phyloP scores from a whole-genome alignment of 345 rosid genomes.

The Pugionium cornutum region DNA sequence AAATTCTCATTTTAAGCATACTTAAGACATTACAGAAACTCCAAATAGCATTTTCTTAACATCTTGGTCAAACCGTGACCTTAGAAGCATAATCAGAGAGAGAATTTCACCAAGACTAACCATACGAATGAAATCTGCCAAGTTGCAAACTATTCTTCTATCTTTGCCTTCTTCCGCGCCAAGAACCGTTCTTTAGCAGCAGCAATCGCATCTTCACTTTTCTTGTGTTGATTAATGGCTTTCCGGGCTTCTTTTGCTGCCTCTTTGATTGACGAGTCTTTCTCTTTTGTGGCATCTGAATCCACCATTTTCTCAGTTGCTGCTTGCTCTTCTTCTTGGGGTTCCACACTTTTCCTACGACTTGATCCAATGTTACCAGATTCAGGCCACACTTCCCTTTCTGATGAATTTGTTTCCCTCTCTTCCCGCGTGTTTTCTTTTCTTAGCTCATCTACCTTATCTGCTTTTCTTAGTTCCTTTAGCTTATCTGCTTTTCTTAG shows the following conservation, averaged over 20 bases:
- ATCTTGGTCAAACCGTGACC: background rate
- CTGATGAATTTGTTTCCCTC: slow-evolving; percentile 26
- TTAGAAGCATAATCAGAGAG: background rate
- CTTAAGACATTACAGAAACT: too few relatives aligned
- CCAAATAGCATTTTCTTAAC: background rate
- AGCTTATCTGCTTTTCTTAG: slow-evolving; percentile 44
- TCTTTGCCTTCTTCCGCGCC: slow-evolving; percentile 74
- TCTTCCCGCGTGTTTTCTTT: slow-evolving; percentile 47
- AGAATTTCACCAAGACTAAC: background rate
- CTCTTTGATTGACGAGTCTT: slow-evolving; percentile 34
- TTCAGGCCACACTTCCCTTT: slow-evolving; percentile 28
- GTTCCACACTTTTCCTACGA: slow-evolving; percentile 33
- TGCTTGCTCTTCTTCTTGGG: slow-evolving; percentile 41
- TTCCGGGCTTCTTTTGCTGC: slow-evolving; percentile 46
- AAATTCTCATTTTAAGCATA: too few relatives aligned
- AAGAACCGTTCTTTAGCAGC: slow-evolving; percentile 82
- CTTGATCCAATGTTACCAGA: slow-evolving; percentile 40
- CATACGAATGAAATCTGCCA: too few relatives aligned
- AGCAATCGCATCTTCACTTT: slow-evolving; percentile 60
- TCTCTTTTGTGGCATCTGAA: slow-evolving; percentile 41
- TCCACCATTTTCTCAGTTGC: slow-evolving; percentile 29
- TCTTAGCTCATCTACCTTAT: slow-evolving; percentile 42
- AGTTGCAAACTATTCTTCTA: slow-evolving; percentile 32
- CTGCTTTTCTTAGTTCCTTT: slow-evolving; percentile 45
- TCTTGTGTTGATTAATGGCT: slow-evolving; percentile 57